Conservation (phyloP, 2,329 filamentous ascomycete genomes). For the Zymoseptoria ardabiliae region DNA sequence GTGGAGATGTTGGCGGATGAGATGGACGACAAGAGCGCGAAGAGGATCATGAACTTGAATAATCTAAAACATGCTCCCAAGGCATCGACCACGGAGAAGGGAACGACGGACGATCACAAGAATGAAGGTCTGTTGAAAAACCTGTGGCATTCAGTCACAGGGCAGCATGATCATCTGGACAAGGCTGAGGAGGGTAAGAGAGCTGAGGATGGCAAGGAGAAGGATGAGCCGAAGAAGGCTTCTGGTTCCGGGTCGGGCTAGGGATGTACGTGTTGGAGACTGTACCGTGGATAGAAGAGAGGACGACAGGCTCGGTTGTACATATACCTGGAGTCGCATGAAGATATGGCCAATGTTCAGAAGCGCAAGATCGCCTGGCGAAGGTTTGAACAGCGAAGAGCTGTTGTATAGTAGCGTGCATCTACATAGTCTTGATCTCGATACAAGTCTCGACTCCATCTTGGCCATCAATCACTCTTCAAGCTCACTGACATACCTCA, state of each 20-base stretch:
- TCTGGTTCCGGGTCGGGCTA: conserved; percentile 27
- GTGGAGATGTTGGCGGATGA: conserved; percentile 95
- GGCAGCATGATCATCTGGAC: conserved; percentile 46
- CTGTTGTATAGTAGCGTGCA: background rate
- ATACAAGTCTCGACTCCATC: background rate
- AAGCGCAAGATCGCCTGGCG: background rate
- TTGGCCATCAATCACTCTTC: background rate
- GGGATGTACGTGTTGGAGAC: background rate
- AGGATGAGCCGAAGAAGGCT: conserved; percentile 32
- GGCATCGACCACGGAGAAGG: conserved; percentile 40
- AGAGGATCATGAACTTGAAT: conserved; percentile 78
- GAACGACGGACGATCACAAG: conserved; percentile 50
- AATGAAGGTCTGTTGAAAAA: conserved; percentile 88
- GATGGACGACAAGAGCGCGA: conserved; percentile 85
- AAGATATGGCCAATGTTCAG: background rate
- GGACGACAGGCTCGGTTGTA: background rate
- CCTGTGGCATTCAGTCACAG: conserved; percentile 88
- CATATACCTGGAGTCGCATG: background rate
- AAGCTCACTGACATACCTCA: background rate
- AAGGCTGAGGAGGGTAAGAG: conserved; percentile 11
- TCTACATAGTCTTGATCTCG: background rate
- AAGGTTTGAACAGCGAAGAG: background rate
- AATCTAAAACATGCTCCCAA: conserved; percentile 38
- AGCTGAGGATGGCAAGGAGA: conserved; percentile 16
- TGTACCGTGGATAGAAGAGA: background rate